Evolutionary conservation across 148 eudicot genomes (phyloP), one percentile per base, ranked within the genome.

Genomic region (Persicaria tinctoria): DNA sequence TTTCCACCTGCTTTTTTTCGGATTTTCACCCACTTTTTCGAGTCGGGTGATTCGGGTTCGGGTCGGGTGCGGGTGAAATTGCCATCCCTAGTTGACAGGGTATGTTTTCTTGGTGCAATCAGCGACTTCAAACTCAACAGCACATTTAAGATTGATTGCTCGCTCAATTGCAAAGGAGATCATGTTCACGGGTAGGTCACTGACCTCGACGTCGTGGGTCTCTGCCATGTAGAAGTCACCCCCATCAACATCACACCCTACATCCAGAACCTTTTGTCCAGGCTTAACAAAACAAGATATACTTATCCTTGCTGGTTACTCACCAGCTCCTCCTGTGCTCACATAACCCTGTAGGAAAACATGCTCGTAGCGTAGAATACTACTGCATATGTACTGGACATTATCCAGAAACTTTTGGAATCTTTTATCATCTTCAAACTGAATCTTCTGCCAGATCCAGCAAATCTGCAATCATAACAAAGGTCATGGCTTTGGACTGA

Each of bases 201-300:
- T 95, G 56, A 95, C 99, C 75, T 95, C 91, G 23, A 88, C 97
- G 68, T 92, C 94, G 79, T 81, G 90, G 70, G 84, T 88, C 77
- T 92, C 97, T 50, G 97, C 97, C 99, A 96, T 96, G 87, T 96
- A 96, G 80, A 96, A 96, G 75, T 96, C 97, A 51, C 97, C 99
- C 99, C 99, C 99, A 5, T 97, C 99, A 66, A 96, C 92, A 74
- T 97, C 99, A 78, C 99, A 96, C 46, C 99, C 99, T 73, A 96
- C 99, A 84, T 96, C 99, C 68, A 96, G 81, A 72, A 92, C 97
- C 79, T 88, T 96, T 82, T 92, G 97, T 70, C 99, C 97, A 60
- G 97, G 93, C 85, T 90, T 20, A 20, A 20, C 23, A 20, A 20
- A 20, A 20, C 0, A 20, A 20, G 23, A 20, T 20, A 20, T 20